Evolutionary conservation across 176 grass and related monocot genomes (phyloP).

Genomic region (Poa pratensis): DNA sequence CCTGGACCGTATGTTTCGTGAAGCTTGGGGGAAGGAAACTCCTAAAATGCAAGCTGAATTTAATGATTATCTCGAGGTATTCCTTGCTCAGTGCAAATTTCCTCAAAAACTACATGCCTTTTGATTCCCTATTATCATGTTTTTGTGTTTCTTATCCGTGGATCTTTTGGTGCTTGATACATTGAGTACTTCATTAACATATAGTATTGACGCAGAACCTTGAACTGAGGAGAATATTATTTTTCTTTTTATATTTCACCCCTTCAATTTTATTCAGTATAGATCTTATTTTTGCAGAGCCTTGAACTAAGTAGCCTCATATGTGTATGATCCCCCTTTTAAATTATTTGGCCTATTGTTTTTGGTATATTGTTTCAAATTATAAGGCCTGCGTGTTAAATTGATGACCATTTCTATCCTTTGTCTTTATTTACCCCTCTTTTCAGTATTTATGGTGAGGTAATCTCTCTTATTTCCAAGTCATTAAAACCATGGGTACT

Average conservation of each 20-base stretch:
- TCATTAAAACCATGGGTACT: background rate
- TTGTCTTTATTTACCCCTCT: background rate
- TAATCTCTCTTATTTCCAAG: background rate
- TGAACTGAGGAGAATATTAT: background rate
- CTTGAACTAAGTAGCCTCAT: constrained; percentile 11
- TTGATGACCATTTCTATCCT: background rate
- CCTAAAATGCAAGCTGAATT: constrained; percentile 84
- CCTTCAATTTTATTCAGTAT: background rate
- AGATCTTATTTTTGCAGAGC: background rate
- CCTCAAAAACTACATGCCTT: background rate
- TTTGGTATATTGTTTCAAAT: background rate
- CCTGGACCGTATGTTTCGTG: constrained; percentile 68
- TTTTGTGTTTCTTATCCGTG: background rate
- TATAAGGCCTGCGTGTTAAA: background rate
- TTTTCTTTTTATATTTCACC: background rate
- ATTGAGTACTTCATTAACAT: background rate
- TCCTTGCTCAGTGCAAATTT: constrained; percentile 21
- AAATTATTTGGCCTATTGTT: background rate
- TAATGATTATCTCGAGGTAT: constrained; percentile 85
- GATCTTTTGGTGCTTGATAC: background rate
- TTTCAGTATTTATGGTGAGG: too few species aligned
- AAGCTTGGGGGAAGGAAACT: constrained; percentile 86
- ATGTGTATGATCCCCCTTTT: background rate
- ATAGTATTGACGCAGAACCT: background rate
- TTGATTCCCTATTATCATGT: background rate